A percentile compares a stretch with the other conserved stretches of the same genome.
These are phyloP conservation scores for Phialophora chinensis DNA, from an alignment of 2,329 filamentous ascomycete genomes.

Conservation along the genomic window DNA sequence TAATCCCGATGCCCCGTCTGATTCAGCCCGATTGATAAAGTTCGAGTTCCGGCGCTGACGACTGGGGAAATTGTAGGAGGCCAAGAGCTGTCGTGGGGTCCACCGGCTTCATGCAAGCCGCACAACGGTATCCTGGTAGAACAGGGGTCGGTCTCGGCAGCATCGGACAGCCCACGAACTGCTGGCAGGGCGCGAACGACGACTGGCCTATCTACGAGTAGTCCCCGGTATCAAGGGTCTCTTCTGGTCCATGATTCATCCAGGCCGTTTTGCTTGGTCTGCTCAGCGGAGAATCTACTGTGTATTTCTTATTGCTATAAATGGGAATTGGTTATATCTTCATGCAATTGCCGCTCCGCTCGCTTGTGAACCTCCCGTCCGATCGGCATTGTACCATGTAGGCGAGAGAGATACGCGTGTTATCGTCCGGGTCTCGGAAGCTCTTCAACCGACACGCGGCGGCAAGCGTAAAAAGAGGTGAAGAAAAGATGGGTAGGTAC, in stretches of 20 bases:
- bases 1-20: background rate
- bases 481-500: background rate
- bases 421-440: slow-evolving; percentile 5
- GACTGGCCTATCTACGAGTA: background rate
- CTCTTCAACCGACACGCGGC: slow-evolving; percentile 5
- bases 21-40: background rate
- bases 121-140: slow-evolving; percentile 13
- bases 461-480: background rate
- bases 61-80: background rate
- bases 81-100: background rate
- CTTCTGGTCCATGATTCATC: background rate
- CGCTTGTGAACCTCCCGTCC: background rate
- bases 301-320: slow-evolving; percentile 5
- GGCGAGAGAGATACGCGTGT: slow-evolving; percentile 10
- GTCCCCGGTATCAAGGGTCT: background rate
- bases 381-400: background rate
- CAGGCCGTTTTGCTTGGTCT: background rate
- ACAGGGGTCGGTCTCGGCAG: slow-evolving; percentile 14
- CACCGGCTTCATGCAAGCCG: slow-evolving; percentile 9
- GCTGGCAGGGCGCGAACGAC: slow-evolving; percentile 13
- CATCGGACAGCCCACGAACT: slow-evolving; percentile 15
- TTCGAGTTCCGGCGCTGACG: background rate
- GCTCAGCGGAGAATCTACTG: background rate
- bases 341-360: background rate
- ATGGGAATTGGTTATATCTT: background rate